Conservation (phyloP, 495 filamentous ascomycete genomes). For the Margaritispora aquatica region DNA sequence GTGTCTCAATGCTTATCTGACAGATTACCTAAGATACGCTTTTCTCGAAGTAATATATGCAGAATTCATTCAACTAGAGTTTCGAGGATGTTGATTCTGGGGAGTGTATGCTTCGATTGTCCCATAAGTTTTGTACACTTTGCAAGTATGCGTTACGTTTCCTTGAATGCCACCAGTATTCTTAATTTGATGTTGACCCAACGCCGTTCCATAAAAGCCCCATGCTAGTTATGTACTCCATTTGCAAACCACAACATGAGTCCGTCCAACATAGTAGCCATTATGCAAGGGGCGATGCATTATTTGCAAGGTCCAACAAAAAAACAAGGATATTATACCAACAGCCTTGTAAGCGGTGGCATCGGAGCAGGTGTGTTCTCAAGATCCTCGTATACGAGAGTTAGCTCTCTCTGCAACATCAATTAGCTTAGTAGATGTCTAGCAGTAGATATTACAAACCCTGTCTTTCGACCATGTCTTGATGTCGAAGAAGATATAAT, state of each 20-base stretch:
- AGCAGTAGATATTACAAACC: conserved; percentile 43
- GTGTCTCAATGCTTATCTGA: background rate
- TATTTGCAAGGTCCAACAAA: no score
- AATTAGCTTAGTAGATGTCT: background rate
- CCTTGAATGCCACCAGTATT: background rate
- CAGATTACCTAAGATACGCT: no score
- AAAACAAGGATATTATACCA: no score
- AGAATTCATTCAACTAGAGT: no score
- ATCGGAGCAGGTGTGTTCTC: conserved; percentile 34
- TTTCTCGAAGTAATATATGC: no score
- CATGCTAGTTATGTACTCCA: background rate
- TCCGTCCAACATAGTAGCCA: background rate
- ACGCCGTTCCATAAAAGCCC: background rate
- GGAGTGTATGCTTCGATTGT: no score
- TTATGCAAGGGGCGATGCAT: background rate
- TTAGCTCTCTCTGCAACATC: conserved; percentile 61
- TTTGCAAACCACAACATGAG: background rate
- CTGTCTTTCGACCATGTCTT: conserved; percentile 75
- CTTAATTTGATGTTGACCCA: background rate
- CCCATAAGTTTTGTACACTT: no score
- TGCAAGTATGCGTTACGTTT: no score
- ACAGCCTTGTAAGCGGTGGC: background rate
- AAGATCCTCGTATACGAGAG: conserved; percentile 71
- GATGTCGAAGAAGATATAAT: conserved; percentile 87
- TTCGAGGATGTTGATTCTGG: no score